These are phyloP conservation scores for Parsonsia alboflavescens DNA, from an alignment of 257 asterid species.

Conservation along the genomic window DNA sequence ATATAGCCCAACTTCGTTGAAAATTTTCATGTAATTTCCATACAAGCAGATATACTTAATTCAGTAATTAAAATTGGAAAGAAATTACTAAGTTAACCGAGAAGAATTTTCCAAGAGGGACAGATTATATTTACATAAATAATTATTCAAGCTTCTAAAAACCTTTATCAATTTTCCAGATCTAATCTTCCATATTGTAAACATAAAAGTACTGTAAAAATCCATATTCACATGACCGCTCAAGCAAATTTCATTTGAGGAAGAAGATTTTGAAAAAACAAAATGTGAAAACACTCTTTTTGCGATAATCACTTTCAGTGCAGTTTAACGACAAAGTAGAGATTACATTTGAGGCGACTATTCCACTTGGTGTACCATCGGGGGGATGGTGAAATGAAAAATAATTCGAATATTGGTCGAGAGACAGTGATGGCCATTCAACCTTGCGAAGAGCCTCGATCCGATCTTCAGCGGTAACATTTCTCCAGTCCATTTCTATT, in stretches of 20 bases:
- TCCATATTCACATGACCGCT: neutral
- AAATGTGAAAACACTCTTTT: too few relatives aligned
- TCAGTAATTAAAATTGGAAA: too few relatives aligned
- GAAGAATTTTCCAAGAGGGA: too few relatives aligned
- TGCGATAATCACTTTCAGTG: neutral
- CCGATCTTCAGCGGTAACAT: constrained; percentile 86
- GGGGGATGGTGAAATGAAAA: constrained; percentile 79
- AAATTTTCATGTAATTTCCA: too few relatives aligned
- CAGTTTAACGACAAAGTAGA: constrained; percentile 30
- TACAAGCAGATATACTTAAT: too few relatives aligned
- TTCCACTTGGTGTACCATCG: constrained; percentile 80
- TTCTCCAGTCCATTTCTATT: constrained; percentile 78
- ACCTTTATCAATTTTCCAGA: too few relatives aligned
- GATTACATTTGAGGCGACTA: constrained; percentile 98
- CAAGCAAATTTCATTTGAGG: neutral
- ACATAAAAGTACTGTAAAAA: neutral
- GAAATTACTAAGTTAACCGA: too few relatives aligned
- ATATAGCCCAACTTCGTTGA: too few relatives aligned
- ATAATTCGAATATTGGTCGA: constrained; percentile 72
- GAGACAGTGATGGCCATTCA: constrained; percentile 94
- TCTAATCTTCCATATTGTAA: neutral
- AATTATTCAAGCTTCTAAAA: too few relatives aligned
- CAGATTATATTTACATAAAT: too few relatives aligned
- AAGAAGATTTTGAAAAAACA: too few relatives aligned
- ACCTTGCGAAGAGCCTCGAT: constrained; percentile 88